Percentiles rank a stretch among this genome's conserved stretches.
phyloP scores from a whole-genome alignment of 148 eudicot genomes.

The Pharnaceum exiguum region DNA sequence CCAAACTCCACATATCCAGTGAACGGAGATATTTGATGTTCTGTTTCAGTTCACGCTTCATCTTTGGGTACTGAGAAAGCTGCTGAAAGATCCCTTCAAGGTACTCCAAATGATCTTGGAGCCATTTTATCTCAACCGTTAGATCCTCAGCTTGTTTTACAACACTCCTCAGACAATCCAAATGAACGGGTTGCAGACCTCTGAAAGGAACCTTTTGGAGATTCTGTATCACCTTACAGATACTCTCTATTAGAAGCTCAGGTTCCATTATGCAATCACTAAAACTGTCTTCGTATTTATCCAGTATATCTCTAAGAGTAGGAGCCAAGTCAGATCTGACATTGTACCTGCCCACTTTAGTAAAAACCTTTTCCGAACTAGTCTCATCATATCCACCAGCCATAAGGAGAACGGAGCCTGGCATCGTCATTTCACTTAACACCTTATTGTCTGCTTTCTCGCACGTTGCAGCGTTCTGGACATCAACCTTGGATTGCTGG shows the following conservation, averaged over 20 bases:
- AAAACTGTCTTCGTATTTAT: slow-evolving; percentile 11
- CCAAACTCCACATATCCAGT: too few species aligned
- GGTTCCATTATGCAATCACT: slow-evolving; percentile 2
- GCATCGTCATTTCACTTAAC: neutral
- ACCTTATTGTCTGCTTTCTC: neutral
- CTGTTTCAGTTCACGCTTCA: too few species aligned
- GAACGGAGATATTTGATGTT: too few species aligned
- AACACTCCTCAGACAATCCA: neutral
- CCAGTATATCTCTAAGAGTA: slow-evolving; percentile 3
- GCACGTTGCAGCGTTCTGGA: neutral
- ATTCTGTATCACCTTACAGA: slow-evolving; percentile 6
- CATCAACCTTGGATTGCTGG: neutral
- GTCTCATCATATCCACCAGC: slow-evolving; percentile 1
- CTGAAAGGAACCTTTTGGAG: slow-evolving; percentile 6
- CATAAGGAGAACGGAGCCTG: slow-evolving; percentile 1
- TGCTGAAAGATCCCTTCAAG: too few species aligned
- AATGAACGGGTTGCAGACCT: slow-evolving; percentile 4
- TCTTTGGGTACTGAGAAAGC: too few species aligned
- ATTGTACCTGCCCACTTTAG: slow-evolving; percentile 10
- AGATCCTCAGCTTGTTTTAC: slow-evolving; percentile 11
- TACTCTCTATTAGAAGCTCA: neutral
- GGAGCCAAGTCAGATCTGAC: slow-evolving; percentile 15
- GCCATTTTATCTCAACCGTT: slow-evolving; percentile 15
- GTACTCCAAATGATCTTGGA: too few species aligned
- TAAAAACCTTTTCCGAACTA: neutral